phyloP scores from a whole-genome alignment of 306 rosid species.

The Prunus armeniaca region DNA sequence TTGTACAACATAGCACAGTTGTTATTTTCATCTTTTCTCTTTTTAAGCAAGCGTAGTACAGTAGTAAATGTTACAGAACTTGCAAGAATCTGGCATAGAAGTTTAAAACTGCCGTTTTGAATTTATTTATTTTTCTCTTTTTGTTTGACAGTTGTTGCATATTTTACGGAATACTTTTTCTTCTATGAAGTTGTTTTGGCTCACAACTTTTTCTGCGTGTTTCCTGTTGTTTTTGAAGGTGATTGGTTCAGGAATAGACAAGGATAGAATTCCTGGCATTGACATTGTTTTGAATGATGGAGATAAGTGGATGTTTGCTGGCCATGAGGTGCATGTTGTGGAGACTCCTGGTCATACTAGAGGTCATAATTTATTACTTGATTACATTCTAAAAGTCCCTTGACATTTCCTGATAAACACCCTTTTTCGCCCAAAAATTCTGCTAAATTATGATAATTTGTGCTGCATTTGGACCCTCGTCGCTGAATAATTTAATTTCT shows the following conservation, averaged over 20 bases:
- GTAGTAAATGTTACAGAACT: too few species aligned
- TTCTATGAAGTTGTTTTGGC: not conserved
- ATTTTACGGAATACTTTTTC: not conserved
- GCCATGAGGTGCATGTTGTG: constrained; percentile 86
- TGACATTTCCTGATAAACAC: not conserved
- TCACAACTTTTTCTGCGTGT: not conserved
- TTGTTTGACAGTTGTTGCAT: not conserved
- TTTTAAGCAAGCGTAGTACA: too few species aligned
- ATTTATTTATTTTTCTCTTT: not conserved
- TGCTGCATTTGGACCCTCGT: not conserved
- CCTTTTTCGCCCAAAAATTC: not conserved
- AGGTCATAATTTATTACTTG: constrained; percentile 46
- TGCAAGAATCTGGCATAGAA: not conserved
- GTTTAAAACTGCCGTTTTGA: not conserved
- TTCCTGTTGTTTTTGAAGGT: constrained; percentile 44
- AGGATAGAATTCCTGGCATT: constrained; percentile 77
- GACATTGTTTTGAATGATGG: constrained; percentile 81
- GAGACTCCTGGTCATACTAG: constrained; percentile 92
- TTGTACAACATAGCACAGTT: not conserved
- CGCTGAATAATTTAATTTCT: not conserved
- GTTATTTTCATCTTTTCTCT: too few species aligned
- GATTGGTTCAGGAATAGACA: constrained; percentile 77
- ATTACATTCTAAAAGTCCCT: constrained; percentile 13
- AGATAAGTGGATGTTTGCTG: constrained; percentile 98
- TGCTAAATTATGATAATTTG: not conserved